phyloP scores from a whole-genome alignment of 331 rosid species.

The Malus hybrid region DNA sequence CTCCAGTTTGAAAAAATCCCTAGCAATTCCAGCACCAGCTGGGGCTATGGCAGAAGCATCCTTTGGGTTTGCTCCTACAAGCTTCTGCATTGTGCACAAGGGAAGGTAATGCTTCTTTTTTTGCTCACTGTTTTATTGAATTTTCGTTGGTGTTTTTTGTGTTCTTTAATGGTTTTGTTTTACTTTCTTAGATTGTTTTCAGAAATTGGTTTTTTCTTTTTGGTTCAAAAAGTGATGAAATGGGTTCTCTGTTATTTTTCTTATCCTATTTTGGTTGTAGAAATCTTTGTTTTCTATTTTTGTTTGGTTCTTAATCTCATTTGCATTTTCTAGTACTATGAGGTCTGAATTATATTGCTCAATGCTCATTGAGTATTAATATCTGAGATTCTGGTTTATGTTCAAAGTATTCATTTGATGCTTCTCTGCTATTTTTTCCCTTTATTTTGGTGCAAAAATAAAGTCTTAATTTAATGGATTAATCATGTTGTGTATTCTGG shows the following conservation, averaged over 20 bases:
- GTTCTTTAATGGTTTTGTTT: background rate
- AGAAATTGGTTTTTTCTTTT: background rate
- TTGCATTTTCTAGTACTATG: background rate
- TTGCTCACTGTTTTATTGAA: background rate
- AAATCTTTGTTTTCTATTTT: background rate
- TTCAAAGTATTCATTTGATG: too few relatives aligned
- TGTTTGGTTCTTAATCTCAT: background rate
- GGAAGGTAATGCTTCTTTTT: conserved; percentile 30
- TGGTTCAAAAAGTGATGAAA: background rate
- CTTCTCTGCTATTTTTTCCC: too few relatives aligned
- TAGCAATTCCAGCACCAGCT: conserved; percentile 17
- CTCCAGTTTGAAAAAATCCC: conserved; percentile 23
- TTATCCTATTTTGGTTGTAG: background rate
- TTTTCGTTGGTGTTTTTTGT: background rate
- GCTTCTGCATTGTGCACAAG: conserved; percentile 29
- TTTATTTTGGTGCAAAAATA: too few relatives aligned
- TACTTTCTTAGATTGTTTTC: background rate
- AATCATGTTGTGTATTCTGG: too few relatives aligned
- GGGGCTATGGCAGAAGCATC: conserved; percentile 28
- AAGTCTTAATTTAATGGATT: too few relatives aligned
- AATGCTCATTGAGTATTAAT: background rate
- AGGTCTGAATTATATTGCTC: background rate
- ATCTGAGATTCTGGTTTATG: too few relatives aligned
- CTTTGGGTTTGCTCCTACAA: conserved; percentile 29
- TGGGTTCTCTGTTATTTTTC: background rate